A percentile compares a stretch with the other conserved stretches of the same genome.
Evolutionary conservation across 495 filamentous ascomycete species (phyloP).

Genomic region (Penicillium coffeae): DNA sequence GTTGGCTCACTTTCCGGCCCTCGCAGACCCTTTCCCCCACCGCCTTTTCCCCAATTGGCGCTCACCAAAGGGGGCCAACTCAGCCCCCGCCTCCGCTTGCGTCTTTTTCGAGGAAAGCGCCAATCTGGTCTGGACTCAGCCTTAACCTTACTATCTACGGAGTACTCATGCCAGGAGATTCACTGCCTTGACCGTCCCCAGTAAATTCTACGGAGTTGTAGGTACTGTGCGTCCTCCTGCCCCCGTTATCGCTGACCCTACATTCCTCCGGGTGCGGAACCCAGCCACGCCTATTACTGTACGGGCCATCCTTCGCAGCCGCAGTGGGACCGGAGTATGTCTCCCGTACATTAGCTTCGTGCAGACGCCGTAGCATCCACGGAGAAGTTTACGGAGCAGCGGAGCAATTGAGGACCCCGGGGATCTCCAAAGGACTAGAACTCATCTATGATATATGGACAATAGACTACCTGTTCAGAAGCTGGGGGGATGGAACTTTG

Average conservation of each 20-base stretch:
- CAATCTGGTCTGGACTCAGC: constrained; percentile 17
- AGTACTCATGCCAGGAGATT: too few relatives aligned
- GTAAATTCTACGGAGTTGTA: too few relatives aligned
- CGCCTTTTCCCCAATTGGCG: constrained; percentile 9
- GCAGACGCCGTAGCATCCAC: too few relatives aligned
- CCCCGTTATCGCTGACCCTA: background rate
- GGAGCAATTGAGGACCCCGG: too few relatives aligned
- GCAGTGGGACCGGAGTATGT: background rate
- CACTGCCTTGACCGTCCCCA: too few relatives aligned
- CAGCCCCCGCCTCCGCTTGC: constrained; percentile 12
- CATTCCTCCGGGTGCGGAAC: constrained; percentile 10
- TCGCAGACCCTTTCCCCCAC: background rate
- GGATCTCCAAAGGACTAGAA: too few relatives aligned
- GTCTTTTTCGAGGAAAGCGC: constrained; percentile 13
- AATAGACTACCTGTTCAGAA: too few relatives aligned
- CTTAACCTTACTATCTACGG: background rate
- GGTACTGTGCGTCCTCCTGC: background rate
- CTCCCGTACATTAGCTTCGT: background rate
- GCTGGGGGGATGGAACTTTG: too few relatives aligned
- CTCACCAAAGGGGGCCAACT: constrained; percentile 3
- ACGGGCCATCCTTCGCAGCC: background rate
- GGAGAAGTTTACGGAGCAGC: too few relatives aligned
- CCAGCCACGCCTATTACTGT: background rate
- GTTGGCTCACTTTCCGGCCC: background rate
- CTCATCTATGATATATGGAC: too few relatives aligned